phyloP scores from a whole-genome alignment of 345 rosid species.

The Kernera saxatilis region DNA sequence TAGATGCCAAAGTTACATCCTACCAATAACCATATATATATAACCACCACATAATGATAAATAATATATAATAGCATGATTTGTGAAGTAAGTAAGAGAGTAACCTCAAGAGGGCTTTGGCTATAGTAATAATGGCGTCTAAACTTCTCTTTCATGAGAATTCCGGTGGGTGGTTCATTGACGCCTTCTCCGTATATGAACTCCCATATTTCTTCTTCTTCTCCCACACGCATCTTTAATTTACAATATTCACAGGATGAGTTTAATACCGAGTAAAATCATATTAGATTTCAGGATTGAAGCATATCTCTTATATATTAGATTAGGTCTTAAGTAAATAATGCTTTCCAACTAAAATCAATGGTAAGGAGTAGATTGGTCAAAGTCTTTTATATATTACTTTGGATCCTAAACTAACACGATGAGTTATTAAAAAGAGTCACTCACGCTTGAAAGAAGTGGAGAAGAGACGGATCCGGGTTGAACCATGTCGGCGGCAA shows the following conservation, averaged over 20 bases:
- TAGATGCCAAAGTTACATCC: conserved; percentile 32
- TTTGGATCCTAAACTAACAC: no score
- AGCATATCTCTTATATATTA: no score
- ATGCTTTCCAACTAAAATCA: no score
- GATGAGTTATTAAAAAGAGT: background rate
- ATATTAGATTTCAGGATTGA: no score
- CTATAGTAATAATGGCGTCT: conserved; percentile 21
- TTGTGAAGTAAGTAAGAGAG: background rate
- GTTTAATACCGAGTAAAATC: background rate
- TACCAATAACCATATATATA: background rate
- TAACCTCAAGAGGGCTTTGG: conserved; percentile 39
- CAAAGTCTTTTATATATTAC: no score
- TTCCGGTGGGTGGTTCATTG: conserved; percentile 32
- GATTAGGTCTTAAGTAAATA: no score
- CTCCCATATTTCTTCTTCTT: conserved; percentile 15
- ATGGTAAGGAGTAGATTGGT: background rate
- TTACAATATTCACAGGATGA: no score
- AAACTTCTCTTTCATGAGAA: conserved; percentile 19
- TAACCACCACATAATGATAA: background rate
- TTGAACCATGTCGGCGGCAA: conserved; percentile 39
- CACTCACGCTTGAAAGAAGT: background rate
- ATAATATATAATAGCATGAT: no score
- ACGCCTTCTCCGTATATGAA: conserved; percentile 26
- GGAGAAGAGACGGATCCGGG: conserved; percentile 25
- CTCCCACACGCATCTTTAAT: background rate